These are phyloP conservation scores for Cercophora sp. DNA, from an alignment of 495 filamentous ascomycete species.

Conservation along the genomic window DNA sequence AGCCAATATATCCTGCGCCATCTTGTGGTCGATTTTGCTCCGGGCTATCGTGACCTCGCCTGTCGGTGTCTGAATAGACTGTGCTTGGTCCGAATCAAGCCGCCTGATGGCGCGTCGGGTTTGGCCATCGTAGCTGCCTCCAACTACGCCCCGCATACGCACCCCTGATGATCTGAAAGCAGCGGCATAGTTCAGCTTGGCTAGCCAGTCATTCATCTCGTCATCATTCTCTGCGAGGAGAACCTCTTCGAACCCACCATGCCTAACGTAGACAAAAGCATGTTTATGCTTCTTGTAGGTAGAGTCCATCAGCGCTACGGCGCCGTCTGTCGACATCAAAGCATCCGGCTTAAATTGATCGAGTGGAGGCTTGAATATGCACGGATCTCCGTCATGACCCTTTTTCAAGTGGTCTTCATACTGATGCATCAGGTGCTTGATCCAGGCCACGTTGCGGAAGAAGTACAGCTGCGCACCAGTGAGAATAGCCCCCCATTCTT, in stretches of 20 bases:
- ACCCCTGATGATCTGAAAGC: conserved; percentile 92
- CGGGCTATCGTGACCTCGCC: conserved; percentile 65
- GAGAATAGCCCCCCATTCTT: conserved; percentile 95
- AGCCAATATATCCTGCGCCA: conserved; percentile 75
- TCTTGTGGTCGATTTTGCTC: conserved; percentile 69
- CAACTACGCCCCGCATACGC: conserved; percentile 80
- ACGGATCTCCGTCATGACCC: conserved; percentile 60
- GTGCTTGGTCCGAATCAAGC: conserved; percentile 52
- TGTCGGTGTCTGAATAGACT: conserved; percentile 62
- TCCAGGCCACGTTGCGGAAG: conserved; percentile 88
- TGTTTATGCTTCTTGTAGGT: conserved; percentile 95
- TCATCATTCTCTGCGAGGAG: conserved; percentile 83
- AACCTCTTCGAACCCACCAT: conserved; percentile 83
- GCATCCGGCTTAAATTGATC: conserved; percentile 89
- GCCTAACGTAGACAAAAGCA: conserved; percentile 86
- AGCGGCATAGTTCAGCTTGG: conserved; percentile 92
- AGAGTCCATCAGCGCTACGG: conserved; percentile 80
- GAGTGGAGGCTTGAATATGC: conserved; percentile 85
- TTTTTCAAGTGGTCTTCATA: conserved; percentile 71
- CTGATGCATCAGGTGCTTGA: conserved; percentile 86
- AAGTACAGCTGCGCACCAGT: conserved; percentile 95
- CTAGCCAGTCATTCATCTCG: conserved; percentile 97
- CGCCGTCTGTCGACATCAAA: conserved; percentile 85
- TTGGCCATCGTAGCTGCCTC: conserved; percentile 80
- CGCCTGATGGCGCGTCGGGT: conserved; percentile 67